Evolutionary conservation across 306 rosid genomes (phyloP).

Genomic region (Gastrolobium villosum): DNA sequence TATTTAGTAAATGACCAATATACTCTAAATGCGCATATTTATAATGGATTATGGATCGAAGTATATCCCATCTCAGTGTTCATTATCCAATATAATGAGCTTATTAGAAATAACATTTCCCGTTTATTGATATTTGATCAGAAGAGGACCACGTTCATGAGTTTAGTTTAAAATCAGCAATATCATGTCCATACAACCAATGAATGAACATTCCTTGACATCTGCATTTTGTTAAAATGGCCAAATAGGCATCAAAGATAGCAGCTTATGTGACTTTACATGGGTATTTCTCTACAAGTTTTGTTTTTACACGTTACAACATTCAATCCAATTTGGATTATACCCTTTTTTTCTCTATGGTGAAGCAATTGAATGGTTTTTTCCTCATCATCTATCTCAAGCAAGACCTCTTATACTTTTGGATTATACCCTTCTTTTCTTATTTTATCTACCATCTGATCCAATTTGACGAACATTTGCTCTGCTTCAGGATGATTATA

Average conservation of each 20-base stretch:
- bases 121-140: slow-evolving; percentile 3
- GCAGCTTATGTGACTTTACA: background rate
- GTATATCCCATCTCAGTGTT: background rate
- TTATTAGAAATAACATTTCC: background rate
- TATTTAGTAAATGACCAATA: background rate
- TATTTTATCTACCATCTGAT: slow-evolving; percentile 46
- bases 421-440: slow-evolving; percentile 60
- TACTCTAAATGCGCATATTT: slow-evolving; percentile 3
- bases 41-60: slow-evolving; percentile 6
- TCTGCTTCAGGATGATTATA: slow-evolving; percentile 53
- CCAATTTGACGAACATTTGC: slow-evolving; percentile 54
- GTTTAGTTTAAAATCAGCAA: background rate
- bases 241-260: too few species aligned
- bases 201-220: background rate
- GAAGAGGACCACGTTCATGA: background rate
- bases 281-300: background rate
- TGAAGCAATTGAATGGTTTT: slow-evolving; percentile 60
- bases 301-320: background rate
- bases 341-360: too few species aligned
- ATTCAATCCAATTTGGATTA: slow-evolving; percentile 31
- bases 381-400: slow-evolving; percentile 60
- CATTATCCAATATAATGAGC: background rate
- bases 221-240: background rate
- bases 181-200: slow-evolving; percentile 19
- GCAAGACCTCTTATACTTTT: slow-evolving; percentile 60